These are phyloP conservation scores for Graphiopsis chlorocephala DNA, from an alignment of 2,329 filamentous ascomycete species.

Conservation along the genomic window DNA sequence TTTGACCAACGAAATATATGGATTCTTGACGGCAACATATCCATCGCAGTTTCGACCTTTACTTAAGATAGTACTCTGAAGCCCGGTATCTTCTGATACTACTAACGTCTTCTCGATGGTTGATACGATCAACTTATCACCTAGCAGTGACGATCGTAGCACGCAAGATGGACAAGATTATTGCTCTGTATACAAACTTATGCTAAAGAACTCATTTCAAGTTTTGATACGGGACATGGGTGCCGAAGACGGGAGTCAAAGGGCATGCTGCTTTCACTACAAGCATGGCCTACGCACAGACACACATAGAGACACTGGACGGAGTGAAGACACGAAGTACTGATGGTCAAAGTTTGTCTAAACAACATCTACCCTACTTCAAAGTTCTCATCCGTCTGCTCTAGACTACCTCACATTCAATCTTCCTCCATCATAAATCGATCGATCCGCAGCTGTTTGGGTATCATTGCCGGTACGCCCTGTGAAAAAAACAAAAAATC, in stretches of 20 bases:
- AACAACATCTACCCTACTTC: not conserved
- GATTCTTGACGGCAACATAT: no score
- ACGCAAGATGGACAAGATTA: not conserved
- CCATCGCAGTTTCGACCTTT: no score
- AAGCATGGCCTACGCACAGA: no score
- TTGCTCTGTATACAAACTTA: not conserved
- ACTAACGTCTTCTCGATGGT: no score
- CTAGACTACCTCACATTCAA: not conserved
- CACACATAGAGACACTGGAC: no score
- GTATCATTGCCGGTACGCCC: not conserved
- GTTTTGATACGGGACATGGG: not conserved
- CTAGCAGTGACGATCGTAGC: not conserved
- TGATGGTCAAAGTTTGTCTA: not conserved
- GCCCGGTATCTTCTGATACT: no score
- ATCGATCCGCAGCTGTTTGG: conserved; percentile 1
- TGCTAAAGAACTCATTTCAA: not conserved
- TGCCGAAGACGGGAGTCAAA: no score
- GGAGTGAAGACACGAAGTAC: not conserved
- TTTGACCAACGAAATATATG: no score
- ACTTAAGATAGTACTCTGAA: no score
- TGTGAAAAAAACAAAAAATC: not conserved
- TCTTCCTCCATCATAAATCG: not conserved
- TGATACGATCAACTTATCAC: not conserved
- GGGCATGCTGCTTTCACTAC: no score
- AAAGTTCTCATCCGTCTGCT: not conserved